These are phyloP conservation scores for Clavispora vitiphila DNA, from an alignment of 805 yeast species.

Conservation along the genomic window DNA sequence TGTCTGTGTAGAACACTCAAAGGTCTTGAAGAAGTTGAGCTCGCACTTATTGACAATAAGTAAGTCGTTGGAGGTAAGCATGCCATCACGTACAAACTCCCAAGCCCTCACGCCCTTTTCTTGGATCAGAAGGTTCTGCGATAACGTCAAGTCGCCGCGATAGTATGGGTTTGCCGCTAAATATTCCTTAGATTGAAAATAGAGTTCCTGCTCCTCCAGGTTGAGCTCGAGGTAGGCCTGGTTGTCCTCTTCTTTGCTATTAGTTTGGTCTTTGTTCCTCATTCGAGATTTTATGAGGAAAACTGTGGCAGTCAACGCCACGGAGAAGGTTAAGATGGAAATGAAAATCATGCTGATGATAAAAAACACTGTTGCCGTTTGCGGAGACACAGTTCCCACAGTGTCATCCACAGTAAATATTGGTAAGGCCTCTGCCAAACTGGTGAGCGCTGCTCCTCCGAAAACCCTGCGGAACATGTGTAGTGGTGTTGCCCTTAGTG, in stretches of 20 bases:
- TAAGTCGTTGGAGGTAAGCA: slow-evolving; percentile 51
- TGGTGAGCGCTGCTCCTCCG: neutral
- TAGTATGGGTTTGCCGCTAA: slow-evolving; percentile 29
- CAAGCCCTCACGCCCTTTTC: slow-evolving; percentile 88
- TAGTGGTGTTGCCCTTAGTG: neutral
- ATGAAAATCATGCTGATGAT: neutral
- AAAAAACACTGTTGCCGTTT: neutral
- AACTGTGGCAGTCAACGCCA: neutral
- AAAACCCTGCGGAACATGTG: neutral
- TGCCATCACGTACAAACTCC: slow-evolving; percentile 66
- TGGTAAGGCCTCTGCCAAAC: neutral
- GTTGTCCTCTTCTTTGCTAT: slow-evolving; percentile 12
- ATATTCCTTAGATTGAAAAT: slow-evolving; percentile 58
- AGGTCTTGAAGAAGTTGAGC: slow-evolving; percentile 51
- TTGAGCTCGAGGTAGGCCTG: slow-evolving; percentile 40
- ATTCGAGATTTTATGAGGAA: neutral
- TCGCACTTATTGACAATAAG: slow-evolving; percentile 63
- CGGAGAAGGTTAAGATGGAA: neutral
- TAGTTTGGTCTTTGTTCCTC: slow-evolving; percentile 2
- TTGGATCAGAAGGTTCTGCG: slow-evolving; percentile 65
- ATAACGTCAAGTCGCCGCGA: slow-evolving; percentile 43
- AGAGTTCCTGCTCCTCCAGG: slow-evolving; percentile 64
- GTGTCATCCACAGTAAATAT: neutral
- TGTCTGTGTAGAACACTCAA: slow-evolving; percentile 66
- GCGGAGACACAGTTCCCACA: neutral